Conservation (phyloP, 2,329 filamentous ascomycete genomes). For the Cladosporium sp. region DNA sequence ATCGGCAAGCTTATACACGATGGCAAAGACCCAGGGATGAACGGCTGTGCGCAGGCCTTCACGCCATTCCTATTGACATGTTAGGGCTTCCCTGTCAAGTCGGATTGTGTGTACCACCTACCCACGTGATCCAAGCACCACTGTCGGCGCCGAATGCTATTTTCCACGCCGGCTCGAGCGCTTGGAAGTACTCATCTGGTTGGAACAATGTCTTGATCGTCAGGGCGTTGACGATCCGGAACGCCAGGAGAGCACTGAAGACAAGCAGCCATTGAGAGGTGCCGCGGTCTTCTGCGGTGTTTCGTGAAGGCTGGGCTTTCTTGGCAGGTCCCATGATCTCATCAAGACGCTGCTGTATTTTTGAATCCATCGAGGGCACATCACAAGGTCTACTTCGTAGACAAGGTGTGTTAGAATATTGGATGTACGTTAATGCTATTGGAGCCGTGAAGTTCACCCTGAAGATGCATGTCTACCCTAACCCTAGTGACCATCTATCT, state of each 20-base stretch:
- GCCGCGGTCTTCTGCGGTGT: neutral
- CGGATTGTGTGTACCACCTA: conserved; percentile 42
- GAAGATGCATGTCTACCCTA: neutral
- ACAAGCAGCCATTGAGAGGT: conserved; percentile 3
- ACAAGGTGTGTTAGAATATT: neutral
- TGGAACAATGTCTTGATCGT: conserved; percentile 89
- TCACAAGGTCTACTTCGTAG: neutral
- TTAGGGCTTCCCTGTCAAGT: conserved; percentile 12
- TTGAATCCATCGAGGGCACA: neutral
- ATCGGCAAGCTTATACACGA: conserved; percentile 66
- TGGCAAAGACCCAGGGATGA: conserved; percentile 84
- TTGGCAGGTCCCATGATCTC: neutral
- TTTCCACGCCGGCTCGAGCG: conserved; percentile 90
- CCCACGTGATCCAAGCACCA: conserved; percentile 95
- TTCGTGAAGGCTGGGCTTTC: neutral
- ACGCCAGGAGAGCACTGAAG: conserved; percentile 53
- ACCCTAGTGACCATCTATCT: neutral
- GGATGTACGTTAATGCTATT: neutral
- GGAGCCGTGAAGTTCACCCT: neutral
- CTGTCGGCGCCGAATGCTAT: conserved; percentile 75
- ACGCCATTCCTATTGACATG: conserved; percentile 75
- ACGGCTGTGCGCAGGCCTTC: conserved; percentile 84
- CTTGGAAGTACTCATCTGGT: conserved; percentile 96
- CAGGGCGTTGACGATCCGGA: conserved; percentile 79
- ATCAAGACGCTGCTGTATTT: neutral